Evolutionary conservation across 768 basidiomycete species (phyloP).

Genomic region (Termitomyces sp.): DNA sequence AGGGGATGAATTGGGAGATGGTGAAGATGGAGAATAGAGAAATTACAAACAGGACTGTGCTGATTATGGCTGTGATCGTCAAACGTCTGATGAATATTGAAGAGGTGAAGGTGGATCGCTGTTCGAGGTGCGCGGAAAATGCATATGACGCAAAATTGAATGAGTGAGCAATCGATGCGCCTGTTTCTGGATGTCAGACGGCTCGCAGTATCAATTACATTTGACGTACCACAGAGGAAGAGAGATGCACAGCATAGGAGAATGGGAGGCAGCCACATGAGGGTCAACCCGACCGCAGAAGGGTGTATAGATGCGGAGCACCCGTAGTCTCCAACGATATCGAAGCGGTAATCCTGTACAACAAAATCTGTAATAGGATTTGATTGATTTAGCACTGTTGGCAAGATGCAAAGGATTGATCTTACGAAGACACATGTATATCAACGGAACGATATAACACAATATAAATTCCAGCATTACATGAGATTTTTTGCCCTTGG

Average conservation of each 20-base stretch:
- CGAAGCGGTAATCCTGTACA: constrained; percentile 59
- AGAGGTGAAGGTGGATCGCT: constrained; percentile 36
- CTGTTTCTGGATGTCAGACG: constrained; percentile 14
- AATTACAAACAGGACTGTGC: constrained; percentile 35
- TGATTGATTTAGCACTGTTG: neutral
- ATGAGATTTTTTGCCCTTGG: constrained; percentile 33
- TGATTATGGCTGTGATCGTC: constrained; percentile 39
- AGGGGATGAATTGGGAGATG: constrained; percentile 26
- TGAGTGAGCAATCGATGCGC: constrained; percentile 29
- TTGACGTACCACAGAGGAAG: constrained; percentile 34
- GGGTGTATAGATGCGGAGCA: constrained; percentile 45
- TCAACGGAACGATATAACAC: constrained; percentile 49
- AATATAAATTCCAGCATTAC: constrained; percentile 39
- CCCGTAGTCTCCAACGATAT: constrained; percentile 53
- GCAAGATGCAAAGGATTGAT: constrained; percentile 6
- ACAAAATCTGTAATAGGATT: constrained; percentile 38
- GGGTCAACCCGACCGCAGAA: constrained; percentile 33
- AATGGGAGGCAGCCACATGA: constrained; percentile 44
- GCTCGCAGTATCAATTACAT: neutral
- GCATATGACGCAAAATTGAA: constrained; percentile 17
- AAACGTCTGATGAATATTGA: constrained; percentile 55
- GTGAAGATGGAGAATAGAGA: constrained; percentile 33
- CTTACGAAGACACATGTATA: constrained; percentile 60
- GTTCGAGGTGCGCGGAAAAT: constrained; percentile 31
- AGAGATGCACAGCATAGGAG: constrained; percentile 36